phyloP scores from a whole-genome alignment of 768 basidiomycete genomes.

The Calvatia gigantea region DNA sequence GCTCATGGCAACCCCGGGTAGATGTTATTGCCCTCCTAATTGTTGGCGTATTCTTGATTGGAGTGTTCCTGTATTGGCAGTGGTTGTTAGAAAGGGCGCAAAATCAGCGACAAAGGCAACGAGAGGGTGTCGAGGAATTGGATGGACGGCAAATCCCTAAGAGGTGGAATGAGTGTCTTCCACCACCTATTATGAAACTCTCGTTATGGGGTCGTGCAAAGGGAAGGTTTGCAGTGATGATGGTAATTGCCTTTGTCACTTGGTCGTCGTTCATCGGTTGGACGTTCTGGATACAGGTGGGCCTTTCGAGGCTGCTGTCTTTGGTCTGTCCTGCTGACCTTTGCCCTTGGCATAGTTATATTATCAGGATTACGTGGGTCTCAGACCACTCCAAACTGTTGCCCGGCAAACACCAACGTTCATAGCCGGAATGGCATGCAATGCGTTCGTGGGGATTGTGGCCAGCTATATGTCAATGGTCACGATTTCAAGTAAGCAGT shows the following conservation, averaged over 20 bases:
- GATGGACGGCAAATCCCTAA: background rate
- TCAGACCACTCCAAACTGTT: conserved; percentile 58
- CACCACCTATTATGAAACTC: conserved; percentile 64
- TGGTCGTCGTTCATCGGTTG: conserved; percentile 58
- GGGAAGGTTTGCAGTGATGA: conserved; percentile 60
- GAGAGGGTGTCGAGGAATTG: background rate
- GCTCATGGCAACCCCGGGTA: conserved; percentile 12
- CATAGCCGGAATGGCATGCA: conserved; percentile 59
- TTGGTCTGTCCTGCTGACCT: too few relatives aligned
- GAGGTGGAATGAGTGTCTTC: conserved; percentile 16
- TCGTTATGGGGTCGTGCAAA: conserved; percentile 61
- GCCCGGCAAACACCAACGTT: conserved; percentile 71
- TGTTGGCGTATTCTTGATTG: conserved; percentile 53
- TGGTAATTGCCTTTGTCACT: conserved; percentile 59
- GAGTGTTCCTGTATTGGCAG: conserved; percentile 65
- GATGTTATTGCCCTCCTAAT: conserved; percentile 74
- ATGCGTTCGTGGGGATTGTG: conserved; percentile 59
- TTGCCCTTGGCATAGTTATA: conserved; percentile 65
- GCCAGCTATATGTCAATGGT: conserved; percentile 53
- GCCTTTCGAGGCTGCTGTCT: too few relatives aligned
- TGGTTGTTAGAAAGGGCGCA: conserved; percentile 48
- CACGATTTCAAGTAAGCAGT: conserved; percentile 56
- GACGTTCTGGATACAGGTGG: conserved; percentile 34
- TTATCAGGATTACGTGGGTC: conserved; percentile 61
- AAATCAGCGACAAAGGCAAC: conserved; percentile 15